phyloP scores from a whole-genome alignment of 2,329 filamentous ascomycete species.

The Hirsutella minnesotensis region DNA sequence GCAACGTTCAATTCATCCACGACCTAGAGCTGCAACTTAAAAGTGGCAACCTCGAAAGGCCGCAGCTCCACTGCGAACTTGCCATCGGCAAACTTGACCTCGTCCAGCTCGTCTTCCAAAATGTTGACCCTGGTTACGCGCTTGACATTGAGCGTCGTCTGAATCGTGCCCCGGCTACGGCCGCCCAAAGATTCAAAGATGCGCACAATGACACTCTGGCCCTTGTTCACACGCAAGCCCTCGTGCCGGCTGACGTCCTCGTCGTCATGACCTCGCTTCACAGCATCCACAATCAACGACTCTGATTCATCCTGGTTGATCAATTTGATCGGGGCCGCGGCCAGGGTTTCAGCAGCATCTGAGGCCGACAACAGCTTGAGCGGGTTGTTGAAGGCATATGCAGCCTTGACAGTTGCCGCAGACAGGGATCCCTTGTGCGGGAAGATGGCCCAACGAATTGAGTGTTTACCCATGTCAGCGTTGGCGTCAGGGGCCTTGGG shows the following conservation, averaged over 20 bases:
- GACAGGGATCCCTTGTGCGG: constrained; percentile 68
- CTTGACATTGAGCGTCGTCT: constrained; percentile 57
- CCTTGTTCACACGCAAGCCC: constrained; percentile 52
- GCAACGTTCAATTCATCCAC: too few relatives aligned
- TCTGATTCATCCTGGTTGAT: constrained; percentile 38
- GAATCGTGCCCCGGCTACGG: constrained; percentile 58
- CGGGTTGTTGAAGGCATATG: constrained; percentile 84
- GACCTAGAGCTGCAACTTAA: constrained; percentile 44
- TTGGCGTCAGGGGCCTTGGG: constrained; percentile 89
- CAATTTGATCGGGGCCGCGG: constrained; percentile 48
- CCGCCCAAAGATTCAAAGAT: constrained; percentile 87
- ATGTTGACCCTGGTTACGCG: constrained; percentile 75
- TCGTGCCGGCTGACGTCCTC: constrained; percentile 55
- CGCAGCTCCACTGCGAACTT: constrained; percentile 53
- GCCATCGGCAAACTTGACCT: constrained; percentile 38
- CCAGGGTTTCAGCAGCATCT: constrained; percentile 13
- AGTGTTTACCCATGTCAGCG: constrained; percentile 85
- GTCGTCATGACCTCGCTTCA: constrained; percentile 90
- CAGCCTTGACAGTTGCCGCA: constrained; percentile 65
- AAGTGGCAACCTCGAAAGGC: constrained; percentile 80
- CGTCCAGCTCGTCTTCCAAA: constrained; percentile 74
- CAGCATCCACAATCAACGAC: constrained; percentile 69
- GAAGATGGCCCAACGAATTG: constrained; percentile 81
- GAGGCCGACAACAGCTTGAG: constrained; percentile 30
- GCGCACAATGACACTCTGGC: constrained; percentile 69